phyloP scores from a whole-genome alignment of 495 filamentous ascomycete genomes.

The Penicillium simplicissimum region DNA sequence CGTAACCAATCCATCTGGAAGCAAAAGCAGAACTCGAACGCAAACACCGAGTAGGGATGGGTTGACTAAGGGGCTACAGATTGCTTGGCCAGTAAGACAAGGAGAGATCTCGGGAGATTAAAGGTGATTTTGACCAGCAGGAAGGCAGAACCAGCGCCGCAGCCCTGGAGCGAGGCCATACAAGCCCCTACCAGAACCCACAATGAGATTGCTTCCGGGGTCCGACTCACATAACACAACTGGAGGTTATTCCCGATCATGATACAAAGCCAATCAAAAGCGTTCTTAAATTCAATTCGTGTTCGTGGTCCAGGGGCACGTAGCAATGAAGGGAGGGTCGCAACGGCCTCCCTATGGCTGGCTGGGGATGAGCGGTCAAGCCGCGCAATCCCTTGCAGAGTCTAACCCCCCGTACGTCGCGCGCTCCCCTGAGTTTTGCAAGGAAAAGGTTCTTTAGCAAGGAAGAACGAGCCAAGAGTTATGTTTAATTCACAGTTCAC shows the following conservation, averaged over 20 bases:
- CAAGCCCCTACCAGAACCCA: neutral
- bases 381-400: constrained; percentile 24
- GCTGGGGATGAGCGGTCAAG: constrained; percentile 3
- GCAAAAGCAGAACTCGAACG: neutral
- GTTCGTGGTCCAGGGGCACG: constrained; percentile 14
- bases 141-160: neutral
- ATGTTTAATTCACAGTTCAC: neutral
- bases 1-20: neutral
- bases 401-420: constrained; percentile 13
- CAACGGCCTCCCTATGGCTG: constrained; percentile 12
- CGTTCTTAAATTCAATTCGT: constrained; percentile 23
- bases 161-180: neutral
- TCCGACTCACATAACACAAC: constrained; percentile 6
- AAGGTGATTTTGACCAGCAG: neutral
- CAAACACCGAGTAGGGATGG: neutral
- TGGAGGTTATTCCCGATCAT: neutral
- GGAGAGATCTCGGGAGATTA: neutral
- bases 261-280: constrained; percentile 2
- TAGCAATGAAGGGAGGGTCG: constrained; percentile 29
- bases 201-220: neutral
- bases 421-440: constrained; percentile 12
- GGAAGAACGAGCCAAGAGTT: neutral
- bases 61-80: constrained; percentile 11
- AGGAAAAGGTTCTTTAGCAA: neutral
- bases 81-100: constrained; percentile 11